Evolutionary conservation across 768 basidiomycete species (phyloP), one percentile per base, ranked within the genome.

Genomic region (Tulasnella sp.): DNA sequence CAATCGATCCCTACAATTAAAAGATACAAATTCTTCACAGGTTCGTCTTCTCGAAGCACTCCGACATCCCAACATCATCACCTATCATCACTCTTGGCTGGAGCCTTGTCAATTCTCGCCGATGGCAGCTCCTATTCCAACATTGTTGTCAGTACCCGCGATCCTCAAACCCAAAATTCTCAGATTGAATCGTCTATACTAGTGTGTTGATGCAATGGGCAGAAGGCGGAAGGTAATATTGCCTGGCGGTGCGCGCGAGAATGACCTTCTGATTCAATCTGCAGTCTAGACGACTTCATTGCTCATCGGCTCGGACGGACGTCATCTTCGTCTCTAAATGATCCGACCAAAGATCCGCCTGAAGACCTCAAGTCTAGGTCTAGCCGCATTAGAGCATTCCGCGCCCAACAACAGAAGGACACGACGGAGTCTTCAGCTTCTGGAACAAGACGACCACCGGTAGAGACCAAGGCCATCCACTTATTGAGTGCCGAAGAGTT

Each of bases 81-180:
- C 88, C 3, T 96, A 96, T 67, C 95, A 97, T 70, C 93, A 95
- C 67, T 83, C 93, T 0, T 97, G 93, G 93, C 78, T 97, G 23
- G 93, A 97, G 69, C 76, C 79, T 0, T 80, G 78, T 58, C 84
- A 85, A 62, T 95, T 96, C 72, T 94, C 91, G 1, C 75, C 84
- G 0, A 94, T 95, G 68, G 92, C 91, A 0, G 89, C 90, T 0
- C 81, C 83, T 65, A 83, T 97, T 24, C 91, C 89, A 3, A 86
- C 93, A 1, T 71, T 96, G 38, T 88, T 93, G 88, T 89, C 65
- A 72, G 85, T 73, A 3, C 23, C 42, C 11, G 41, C 29, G n/a
- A 27, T 44, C 48, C n/a, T 21, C 41, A 15, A 13, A 27, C 21
- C 51, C 32, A 27, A 15, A 48, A 17, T 23, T 53, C 43, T 0